Evolutionary conservation across 2,329 filamentous ascomycete species (phyloP), one percentile per base, ranked within the genome.

Genomic region (Pyricularia pennisetigena): DNA sequence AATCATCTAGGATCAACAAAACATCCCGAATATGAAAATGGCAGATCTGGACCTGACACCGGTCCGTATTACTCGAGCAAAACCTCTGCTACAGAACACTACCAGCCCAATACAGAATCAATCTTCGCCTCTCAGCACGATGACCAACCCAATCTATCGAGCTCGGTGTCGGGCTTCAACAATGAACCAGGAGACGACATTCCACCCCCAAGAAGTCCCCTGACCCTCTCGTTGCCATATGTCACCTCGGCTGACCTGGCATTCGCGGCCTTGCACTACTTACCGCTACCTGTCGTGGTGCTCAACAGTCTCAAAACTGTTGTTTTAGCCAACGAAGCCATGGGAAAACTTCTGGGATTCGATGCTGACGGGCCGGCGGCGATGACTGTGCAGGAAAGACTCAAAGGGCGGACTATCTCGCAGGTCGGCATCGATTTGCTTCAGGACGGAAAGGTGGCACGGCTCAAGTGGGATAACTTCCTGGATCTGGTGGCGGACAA

Each of bases 361-460:
- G 80, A 86, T 29, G 71, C 74, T 2, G 79, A 81, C 20, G 76
- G 80, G 26, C 73, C 76, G 62, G 76, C 76, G 24, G 74, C 76
- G 5, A 75, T 79, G 3, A 80, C 79, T 10, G 79, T 86, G 4
- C 81, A 85, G 57, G 88, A 93, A 41, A 78, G 81, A 24, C 79
- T 94, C 20, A 83, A 85, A 32, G 90, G 90, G 1, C 86, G 89
- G 73, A 85, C 86, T 0, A 79, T 94, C 65, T 85, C 86, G 6
- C 86, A 93, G 72, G 82, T 94, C 12, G 90, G 90, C 0, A 83
- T 94, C 68, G 90, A 93, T 71, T 85, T 93, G 79, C 74, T 93
- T 12, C 88, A 92, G 72, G 86, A 91, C 70, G 89, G 89, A 2
- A 79, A 79, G 35, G 85, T 84, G 1, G 80, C 87, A 2, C 87